Base-by-base conservation (phyloP, 2,329 filamentous ascomycete genomes). In the Claviceps paspali region DNA sequence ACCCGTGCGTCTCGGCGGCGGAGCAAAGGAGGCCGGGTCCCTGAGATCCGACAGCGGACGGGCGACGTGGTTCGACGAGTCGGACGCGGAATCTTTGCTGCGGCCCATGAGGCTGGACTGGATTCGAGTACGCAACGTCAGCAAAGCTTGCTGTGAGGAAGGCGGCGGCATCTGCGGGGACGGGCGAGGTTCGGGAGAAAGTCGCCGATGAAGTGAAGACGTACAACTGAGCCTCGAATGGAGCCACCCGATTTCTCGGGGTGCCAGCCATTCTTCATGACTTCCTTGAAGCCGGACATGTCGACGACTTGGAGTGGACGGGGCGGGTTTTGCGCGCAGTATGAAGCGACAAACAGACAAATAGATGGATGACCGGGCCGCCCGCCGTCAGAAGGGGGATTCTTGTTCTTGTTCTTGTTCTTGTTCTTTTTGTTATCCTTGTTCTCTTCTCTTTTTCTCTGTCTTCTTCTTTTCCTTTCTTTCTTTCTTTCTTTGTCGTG, bases 1-100 rank as follows among this genome's bases (percentile, higher is more conserved):
- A 41, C 51, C 49, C 21, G 55, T 54, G 27, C 60, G 80, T 49
- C 74, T 87, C 1, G 86, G 86, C 19, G 86, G 86, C 18, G 85
- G 83, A 2, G 73, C 84, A 53, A 93, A 94, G 12, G 75, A 71
- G 1, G 73, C 56, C 1, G 84, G 86, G 52, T 94, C 85, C 52
- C 75, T 77, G 22, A 94, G 67, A 3, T 73, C 67, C 7, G 75
- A 66, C 30, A 92, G 61, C 2, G 86, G 85, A 12, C 67, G 65
- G 23, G 70, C 59, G 31, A 60, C 55, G 45, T 65, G 63, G 38
- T 56, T 47, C 15, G 42, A 34, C 10, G 46, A 44, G 12, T 31
- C 19, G 11, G 19, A 26, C n/a, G 34, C n/a, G 4, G 33, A 15
- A 29, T 53, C 50, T 23, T 60, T 59, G 36, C 56, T 57, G 41